Base-by-base conservation (phyloP, 805 yeast genomes). In the Jamesozyma jinghongensis region DNA sequence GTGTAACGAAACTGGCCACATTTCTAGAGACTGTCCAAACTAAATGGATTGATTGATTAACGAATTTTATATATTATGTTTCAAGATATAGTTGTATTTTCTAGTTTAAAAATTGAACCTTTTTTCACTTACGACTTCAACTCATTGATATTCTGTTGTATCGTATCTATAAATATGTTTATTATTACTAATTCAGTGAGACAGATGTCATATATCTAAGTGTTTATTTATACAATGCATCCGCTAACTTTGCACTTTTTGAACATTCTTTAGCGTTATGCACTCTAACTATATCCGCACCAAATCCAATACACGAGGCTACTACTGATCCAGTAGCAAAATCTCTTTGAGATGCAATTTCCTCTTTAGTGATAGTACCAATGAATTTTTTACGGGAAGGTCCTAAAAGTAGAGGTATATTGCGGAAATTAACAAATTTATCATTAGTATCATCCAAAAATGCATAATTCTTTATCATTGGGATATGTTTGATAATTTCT, bases 301-400 rank as follows among this genome's bases (percentile, higher is more conserved):
- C 79, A 51, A 74, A 79, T 11, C 81, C 80, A 29, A 86, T 71
- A 46, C 92, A 75, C 0, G 94, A 79, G 46, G 82, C 71, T 2
- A 83, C 73, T 0, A 85, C 69, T 0, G 94, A 84, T 8, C 79
- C 78, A 0, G 96, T 86, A 11, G 94, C 90, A 37, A 76, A 63
- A 2, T 76, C 76, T 42, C 97, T 70, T n/a, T 77, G 77, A 1
- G 59, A 46, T 1, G 95, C 76, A 2, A 55, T 65, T 2, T 63
- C 59, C 41, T 74, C 79, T 7, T 74, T 75, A 0, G 87, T 80
- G 26, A 85, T 63, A 0, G 73, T 69, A 1, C 95, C 97, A 49
- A 92, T 77, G 53, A 92, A 92, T 53, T 74, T 70, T 68, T 92
- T 92, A 49, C 97, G 72, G 17, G 95, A 84, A 1, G 97, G 85